Percentiles rank a stretch among this genome's conserved stretches.
These are phyloP conservation scores for Nicotiana undulata DNA, from an alignment of 257 asterid genomes.

Conservation along the genomic window DNA sequence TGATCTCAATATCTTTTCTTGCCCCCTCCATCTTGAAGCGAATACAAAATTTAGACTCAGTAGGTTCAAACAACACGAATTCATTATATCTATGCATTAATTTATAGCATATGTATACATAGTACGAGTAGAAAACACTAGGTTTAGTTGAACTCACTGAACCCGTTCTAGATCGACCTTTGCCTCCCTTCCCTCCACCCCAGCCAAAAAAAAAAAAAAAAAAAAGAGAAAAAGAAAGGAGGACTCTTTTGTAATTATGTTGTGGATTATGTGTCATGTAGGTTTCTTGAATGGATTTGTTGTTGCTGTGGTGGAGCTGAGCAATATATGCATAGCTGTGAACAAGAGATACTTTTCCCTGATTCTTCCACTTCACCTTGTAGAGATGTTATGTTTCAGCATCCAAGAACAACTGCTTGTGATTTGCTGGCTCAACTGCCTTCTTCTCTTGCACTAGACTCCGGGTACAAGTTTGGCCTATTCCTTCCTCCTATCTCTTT, in stretches of 20 bases:
- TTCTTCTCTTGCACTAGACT: constrained; percentile 42
- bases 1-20: not conserved
- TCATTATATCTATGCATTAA: not conserved
- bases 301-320: constrained; percentile 80
- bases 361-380: constrained; percentile 46
- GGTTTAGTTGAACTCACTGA: not conserved
- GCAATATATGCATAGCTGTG: constrained; percentile 25
- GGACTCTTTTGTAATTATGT: not conserved
- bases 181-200: not conserved
- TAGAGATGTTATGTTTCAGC: constrained; percentile 54
- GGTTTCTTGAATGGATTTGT: constrained; percentile 72
- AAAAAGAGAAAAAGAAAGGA: not conserved
- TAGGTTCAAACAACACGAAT: not conserved
- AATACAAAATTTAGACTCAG: not conserved
- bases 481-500: not conserved
- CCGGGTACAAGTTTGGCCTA: constrained; percentile 36
- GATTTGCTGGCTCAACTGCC: constrained; percentile 54
- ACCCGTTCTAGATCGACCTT: not conserved
- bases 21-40: not conserved
- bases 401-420: constrained; percentile 51
- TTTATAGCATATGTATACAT: not conserved
- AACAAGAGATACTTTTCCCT: constrained; percentile 26
- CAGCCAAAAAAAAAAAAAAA: not conserved
- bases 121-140: not conserved
- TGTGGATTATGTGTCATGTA: constrained; percentile 9